Percentiles rank a stretch among this genome's conserved stretches.
Conservation (phyloP, 1,139 yeast species). For the Keqinozyma sinolaborantium region DNA sequence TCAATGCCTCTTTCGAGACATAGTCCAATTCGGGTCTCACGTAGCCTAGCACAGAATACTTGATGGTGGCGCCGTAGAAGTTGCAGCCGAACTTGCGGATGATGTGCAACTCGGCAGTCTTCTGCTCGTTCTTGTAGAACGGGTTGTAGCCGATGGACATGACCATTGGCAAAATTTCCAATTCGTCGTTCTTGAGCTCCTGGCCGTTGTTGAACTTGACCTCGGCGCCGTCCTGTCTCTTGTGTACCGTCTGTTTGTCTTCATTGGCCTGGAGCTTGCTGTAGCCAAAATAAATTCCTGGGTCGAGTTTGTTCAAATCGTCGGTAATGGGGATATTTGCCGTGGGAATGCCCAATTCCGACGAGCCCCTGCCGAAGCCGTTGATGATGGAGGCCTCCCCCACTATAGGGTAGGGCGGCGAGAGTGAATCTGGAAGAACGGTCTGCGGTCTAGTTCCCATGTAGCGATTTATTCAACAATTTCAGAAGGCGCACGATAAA, state of each 20-base stretch:
- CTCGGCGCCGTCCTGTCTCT: constrained; percentile 40
- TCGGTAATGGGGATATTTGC: constrained; percentile 78
- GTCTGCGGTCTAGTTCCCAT: constrained; percentile 6
- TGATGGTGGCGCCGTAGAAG: constrained; percentile 81
- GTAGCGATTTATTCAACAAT: too few relatives aligned
- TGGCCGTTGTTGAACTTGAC: constrained; percentile 64
- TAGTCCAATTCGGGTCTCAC: constrained; percentile 89
- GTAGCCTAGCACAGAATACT: constrained; percentile 75
- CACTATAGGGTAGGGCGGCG: constrained; percentile 64
- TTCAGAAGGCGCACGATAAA: neutral
- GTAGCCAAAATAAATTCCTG: constrained; percentile 94
- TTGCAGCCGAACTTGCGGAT: constrained; percentile 63
- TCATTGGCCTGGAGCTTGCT: constrained; percentile 38
- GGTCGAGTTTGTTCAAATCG: constrained; percentile 45
- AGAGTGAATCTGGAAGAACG: constrained; percentile 24
- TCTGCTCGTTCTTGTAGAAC: constrained; percentile 71
- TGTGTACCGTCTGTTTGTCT: constrained; percentile 12
- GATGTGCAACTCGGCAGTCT: constrained; percentile 85
- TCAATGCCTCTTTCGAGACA: constrained; percentile 80
- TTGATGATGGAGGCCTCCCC: constrained; percentile 60
- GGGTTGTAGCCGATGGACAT: constrained; percentile 98
- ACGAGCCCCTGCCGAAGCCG: constrained; percentile 94
- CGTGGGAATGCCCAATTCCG: constrained; percentile 92
- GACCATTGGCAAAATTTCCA: constrained; percentile 73
- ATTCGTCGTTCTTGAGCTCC: constrained; percentile 34